Evolutionary conservation across 768 basidiomycete species (phyloP), one percentile per base, ranked within the genome.

Genomic region (Suillus tomentosus): DNA sequence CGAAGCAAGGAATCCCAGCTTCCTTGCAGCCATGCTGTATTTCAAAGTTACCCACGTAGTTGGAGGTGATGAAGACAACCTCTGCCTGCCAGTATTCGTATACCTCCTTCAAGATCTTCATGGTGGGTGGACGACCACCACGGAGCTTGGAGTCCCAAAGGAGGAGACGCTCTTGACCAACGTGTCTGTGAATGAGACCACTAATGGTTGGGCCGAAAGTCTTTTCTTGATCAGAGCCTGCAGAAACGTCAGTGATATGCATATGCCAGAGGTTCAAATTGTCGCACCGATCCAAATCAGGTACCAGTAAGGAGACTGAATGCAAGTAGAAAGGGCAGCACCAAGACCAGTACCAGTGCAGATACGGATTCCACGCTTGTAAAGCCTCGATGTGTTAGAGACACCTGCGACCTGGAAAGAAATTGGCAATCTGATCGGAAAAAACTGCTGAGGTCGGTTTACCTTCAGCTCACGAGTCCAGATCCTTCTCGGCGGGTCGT

Each of bases 381-480:
- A 93, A n/a, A 93, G 77, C 3, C 82, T 85, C 5, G 90, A 92
- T 2, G 91, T 90, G 73, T 93, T 91, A 36, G 90, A 91, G 42
- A 92, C 88, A 67, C 89, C 90, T 10, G 91, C 90, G 70, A 91
- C 84, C 89, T 91, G 19, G 37, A 53, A 9, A 47, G 5, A 42
- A 31, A 58, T 58, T 9, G 19, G 36, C n/a, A 13, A 47, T n/a
- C 15, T 50, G 63, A 66, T 34, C 9, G 22, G 39, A 8, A 37
- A 3, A 24, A 42, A 24, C 50, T 15, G 10, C 31, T n/a, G 42
- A 11, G 42, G 62, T 77, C 9, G 3, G 53, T 48, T 64, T 67
- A 87, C 89, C 87, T 93, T 93, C 37, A 92, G 78, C 75, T 92
- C 84, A 58, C 91, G 87, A 14, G 91, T 92, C 91, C 91, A 93